Base-by-base conservation (phyloP, 768 basidiomycete genomes). In the Hypsizygus marmoreus region DNA sequence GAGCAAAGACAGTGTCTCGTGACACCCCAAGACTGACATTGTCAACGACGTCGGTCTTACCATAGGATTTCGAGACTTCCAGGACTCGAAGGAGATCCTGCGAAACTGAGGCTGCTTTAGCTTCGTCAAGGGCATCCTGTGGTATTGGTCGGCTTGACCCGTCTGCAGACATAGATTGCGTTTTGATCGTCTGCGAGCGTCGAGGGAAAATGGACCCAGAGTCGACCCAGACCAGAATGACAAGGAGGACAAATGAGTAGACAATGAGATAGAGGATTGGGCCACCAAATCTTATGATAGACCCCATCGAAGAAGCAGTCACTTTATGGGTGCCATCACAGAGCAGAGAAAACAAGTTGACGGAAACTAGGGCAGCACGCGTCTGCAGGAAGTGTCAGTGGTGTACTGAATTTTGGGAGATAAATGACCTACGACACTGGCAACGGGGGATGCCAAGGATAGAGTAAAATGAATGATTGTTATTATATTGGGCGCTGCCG, bases 261-360 rank as follows among this genome's bases (percentile, higher is more conserved):
- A 83, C 50, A 44, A 89, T 71, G 40, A 90, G 77, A 59, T 91
- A 91, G 6, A 79, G 53, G 48, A 91, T 88, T 0, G 89, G 88
- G 8, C 87, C 85, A 4, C 89, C 89, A 46, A 74, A 91, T 53
- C 77, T 74, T 45, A 69, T 65, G 47, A 91, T 79, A 23, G 65
- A 55, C 6, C 80, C 79, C 47, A 82, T 65, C 1, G 79, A 75
- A 1, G 72, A 55, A 0, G 74, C 49, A 0, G 74, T 74, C 20
- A 81, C 73, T 1, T 68, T 61, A 13, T 67, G 70, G 3, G 70
- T 63, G 6, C 83, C 84, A 46, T 81, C 66, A 56, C 88, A 90
- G 3, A 88, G 76, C 3, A 91, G 67, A 10, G 81, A 82, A 64
- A 91, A 92, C 3, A 89, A 63, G 56, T 91, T 90, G 52, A 86